Percentiles rank a stretch among this genome's conserved stretches.
Conservation (phyloP, 2,329 filamentous ascomycete species). For the Fusarium coffeatum region DNA sequence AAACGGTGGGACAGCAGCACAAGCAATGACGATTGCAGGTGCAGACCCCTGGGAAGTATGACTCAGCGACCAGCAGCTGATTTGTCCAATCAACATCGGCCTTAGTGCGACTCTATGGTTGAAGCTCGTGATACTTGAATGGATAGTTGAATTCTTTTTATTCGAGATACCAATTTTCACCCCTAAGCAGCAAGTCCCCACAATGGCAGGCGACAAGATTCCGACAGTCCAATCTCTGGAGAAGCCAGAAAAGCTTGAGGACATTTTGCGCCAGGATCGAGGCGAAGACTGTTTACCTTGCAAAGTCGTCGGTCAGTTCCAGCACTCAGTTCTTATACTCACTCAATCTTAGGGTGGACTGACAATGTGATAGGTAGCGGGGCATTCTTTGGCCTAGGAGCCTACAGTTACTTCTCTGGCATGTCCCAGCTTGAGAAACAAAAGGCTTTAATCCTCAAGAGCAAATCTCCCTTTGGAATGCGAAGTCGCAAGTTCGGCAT, state of each 20-base stretch:
- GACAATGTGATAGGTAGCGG: slow-evolving; percentile 68
- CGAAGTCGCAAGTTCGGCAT: slow-evolving; percentile 76
- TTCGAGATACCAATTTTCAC: background rate
- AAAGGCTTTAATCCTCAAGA: slow-evolving; percentile 72
- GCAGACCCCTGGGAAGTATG: slow-evolving; percentile 26
- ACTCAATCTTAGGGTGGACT: slow-evolving; percentile 20
- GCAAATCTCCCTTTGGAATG: slow-evolving; percentile 78
- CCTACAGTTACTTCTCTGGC: slow-evolving; percentile 82
- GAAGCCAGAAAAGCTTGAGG: slow-evolving; percentile 71
- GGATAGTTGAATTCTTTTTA: background rate
- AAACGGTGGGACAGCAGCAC: slow-evolving; percentile 12
- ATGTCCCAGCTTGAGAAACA: slow-evolving; percentile 77
- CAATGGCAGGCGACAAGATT: slow-evolving; percentile 55
- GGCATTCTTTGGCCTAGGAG: slow-evolving; percentile 79
- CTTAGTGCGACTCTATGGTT: slow-evolving; percentile 25
- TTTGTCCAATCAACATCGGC: slow-evolving; percentile 38
- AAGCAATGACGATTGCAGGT: slow-evolving; percentile 49
- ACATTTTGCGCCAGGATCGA: slow-evolving; percentile 65
- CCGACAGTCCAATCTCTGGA: slow-evolving; percentile 66
- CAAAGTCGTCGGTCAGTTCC: slow-evolving; percentile 73
- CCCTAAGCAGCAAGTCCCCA: slow-evolving; percentile 2
- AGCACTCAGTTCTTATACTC: slow-evolving; percentile 5
- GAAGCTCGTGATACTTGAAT: slow-evolving; percentile 34
- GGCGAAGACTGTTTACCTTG: slow-evolving; percentile 77
- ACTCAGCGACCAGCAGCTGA: slow-evolving; percentile 40